Evolutionary conservation across 1,284 basidiomycete genomes (phyloP).

Genomic region (Leccinum solheimii): DNA sequence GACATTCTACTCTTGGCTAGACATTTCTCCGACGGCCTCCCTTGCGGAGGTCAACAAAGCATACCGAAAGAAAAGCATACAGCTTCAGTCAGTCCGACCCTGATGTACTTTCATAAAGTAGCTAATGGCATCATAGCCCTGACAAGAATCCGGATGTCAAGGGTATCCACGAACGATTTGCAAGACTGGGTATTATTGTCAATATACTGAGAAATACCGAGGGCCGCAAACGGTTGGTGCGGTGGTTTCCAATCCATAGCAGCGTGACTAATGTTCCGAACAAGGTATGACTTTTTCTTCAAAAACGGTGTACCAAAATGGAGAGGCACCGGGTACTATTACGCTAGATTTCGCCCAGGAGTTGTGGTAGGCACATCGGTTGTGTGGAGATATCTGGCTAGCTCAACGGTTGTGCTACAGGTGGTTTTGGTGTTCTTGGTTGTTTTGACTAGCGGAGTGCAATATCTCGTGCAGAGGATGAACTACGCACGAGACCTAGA

Average conservation of each 20-base stretch:
- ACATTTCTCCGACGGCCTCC: constrained; percentile 68
- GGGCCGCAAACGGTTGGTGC: constrained; percentile 71
- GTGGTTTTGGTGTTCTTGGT: constrained; percentile 76
- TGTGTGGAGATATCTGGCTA: neutral
- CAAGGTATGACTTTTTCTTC: constrained; percentile 87
- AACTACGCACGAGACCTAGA: constrained; percentile 74
- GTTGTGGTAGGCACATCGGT: constrained; percentile 56
- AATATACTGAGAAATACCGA: constrained; percentile 78
- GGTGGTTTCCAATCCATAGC: neutral
- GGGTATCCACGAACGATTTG: constrained; percentile 82
- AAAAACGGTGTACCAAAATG: constrained; percentile 89
- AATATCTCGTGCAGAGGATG: constrained; percentile 76
- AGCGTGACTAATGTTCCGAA: constrained; percentile 6
- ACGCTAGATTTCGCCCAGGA: constrained; percentile 89
- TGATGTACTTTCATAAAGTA: neutral
- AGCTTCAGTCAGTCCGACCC: constrained; percentile 69
- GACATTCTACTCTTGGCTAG: constrained; percentile 87
- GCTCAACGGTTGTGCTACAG: constrained; percentile 8
- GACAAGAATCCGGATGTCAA: constrained; percentile 90
- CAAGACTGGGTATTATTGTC: constrained; percentile 83
- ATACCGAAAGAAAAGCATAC: constrained; percentile 86
- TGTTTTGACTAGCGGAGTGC: constrained; percentile 71
- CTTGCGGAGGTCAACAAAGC: constrained; percentile 80
- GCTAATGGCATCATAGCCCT: constrained; percentile 55
- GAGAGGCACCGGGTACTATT: constrained; percentile 89